phyloP scores from a whole-genome alignment of 139 green algal genomes.

The Ostreobium quekettii region DNA sequence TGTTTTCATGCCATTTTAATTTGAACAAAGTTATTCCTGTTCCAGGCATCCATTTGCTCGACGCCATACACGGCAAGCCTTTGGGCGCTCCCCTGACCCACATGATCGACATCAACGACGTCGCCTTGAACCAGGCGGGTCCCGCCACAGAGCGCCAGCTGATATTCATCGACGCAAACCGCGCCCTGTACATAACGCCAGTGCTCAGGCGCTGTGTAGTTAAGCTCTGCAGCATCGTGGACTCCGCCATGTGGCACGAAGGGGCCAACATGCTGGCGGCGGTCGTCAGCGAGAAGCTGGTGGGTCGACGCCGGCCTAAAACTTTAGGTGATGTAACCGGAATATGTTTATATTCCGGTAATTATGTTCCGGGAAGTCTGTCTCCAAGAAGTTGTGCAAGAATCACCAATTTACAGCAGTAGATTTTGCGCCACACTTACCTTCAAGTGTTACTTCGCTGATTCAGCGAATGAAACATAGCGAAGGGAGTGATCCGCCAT shows the following conservation, averaged over 20 bases:
- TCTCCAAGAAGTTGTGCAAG: no score
- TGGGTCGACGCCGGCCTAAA: not conserved
- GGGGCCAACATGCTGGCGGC: constrained; percentile 53
- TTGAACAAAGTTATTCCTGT: no score
- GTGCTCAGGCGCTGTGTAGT: constrained; percentile 23
- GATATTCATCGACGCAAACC: constrained; percentile 59
- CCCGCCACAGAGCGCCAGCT: constrained; percentile 43
- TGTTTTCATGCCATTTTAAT: no score
- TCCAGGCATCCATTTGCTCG: constrained; percentile 19
- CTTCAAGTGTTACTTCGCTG: no score
- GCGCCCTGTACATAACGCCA: constrained; percentile 58
- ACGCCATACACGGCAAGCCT: constrained; percentile 29
- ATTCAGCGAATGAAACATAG: no score
- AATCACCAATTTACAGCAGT: no score
- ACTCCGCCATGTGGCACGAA: constrained; percentile 56
- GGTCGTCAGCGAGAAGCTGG: constrained; percentile 50
- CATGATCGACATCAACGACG: constrained; percentile 40
- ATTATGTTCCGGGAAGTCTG: no score
- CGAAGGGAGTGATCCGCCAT: no score
- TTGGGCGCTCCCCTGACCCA: constrained; percentile 41
- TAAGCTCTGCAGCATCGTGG: constrained; percentile 63
- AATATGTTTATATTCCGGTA: no score
- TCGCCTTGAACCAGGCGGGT: constrained; percentile 50
- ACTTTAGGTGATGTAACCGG: not conserved
- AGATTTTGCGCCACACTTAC: no score